Evolutionary conservation across 345 rosid genomes (phyloP).

Genomic region (Pelargonium nanum): DNA sequence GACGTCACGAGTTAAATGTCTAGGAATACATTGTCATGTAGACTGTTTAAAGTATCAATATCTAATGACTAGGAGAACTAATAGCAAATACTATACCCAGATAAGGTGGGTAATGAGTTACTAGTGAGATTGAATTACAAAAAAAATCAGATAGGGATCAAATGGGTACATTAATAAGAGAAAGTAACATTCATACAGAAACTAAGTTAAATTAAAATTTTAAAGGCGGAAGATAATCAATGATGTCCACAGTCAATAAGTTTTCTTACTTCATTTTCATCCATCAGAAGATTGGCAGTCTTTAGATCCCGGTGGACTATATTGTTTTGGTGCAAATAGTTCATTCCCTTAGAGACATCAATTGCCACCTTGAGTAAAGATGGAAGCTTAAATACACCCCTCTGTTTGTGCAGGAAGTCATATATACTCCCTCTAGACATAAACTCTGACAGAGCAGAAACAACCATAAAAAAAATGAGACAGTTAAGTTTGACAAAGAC

Average conservation of each 20-base stretch:
- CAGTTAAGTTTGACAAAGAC: constrained; percentile 6
- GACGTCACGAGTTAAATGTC: too few relatives aligned
- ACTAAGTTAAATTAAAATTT: too few relatives aligned
- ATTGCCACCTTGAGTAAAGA: constrained; percentile 47
- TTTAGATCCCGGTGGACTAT: constrained; percentile 58
- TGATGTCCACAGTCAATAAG: background rate
- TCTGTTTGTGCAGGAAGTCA: constrained; percentile 61
- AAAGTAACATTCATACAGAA: background rate
- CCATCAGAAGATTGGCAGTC: constrained; percentile 64
- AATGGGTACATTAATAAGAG: background rate
- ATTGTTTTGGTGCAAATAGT: constrained; percentile 49
- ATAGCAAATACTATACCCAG: too few relatives aligned
- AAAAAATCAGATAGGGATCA: background rate
- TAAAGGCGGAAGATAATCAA: too few relatives aligned
- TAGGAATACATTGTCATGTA: too few relatives aligned
- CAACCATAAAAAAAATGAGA: constrained; percentile 10
- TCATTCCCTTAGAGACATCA: constrained; percentile 64
- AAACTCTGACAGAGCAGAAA: constrained; percentile 33
- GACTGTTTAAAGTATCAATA: too few relatives aligned
- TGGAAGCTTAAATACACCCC: constrained; percentile 36
- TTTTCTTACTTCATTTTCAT: constrained; percentile 52
- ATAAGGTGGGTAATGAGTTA: too few relatives aligned
- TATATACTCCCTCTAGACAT: constrained; percentile 77
- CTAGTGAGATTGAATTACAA: too few relatives aligned
- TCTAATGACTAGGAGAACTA: too few relatives aligned